phyloP scores from a whole-genome alignment of 2,329 filamentous ascomycete genomes.

The Fusarium concolor region DNA sequence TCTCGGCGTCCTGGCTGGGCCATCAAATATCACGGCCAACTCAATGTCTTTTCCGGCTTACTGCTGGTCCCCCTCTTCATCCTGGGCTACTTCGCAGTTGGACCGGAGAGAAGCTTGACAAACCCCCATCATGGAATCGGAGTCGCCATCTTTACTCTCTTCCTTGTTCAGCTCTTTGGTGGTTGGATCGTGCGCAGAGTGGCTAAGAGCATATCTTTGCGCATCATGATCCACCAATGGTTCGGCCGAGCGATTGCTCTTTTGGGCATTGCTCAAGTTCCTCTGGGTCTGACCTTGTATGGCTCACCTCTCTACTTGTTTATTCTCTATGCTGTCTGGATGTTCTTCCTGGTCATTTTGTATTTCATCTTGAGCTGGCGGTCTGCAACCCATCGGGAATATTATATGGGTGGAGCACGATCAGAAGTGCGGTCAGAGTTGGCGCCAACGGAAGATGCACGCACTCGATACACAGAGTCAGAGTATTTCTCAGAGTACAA shows the following conservation, averaged over 20 bases:
- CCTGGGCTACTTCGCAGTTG: slow-evolving; percentile 82
- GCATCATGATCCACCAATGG: slow-evolving; percentile 85
- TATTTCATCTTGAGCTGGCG: slow-evolving; percentile 86
- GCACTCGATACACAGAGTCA: slow-evolving; percentile 54
- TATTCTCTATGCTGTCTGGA: slow-evolving; percentile 85
- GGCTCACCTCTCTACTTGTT: slow-evolving; percentile 89
- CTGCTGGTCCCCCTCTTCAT: slow-evolving; percentile 78
- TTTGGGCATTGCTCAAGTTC: slow-evolving; percentile 86
- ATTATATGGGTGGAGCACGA: slow-evolving; percentile 68
- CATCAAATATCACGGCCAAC: slow-evolving; percentile 77
- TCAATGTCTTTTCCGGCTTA: slow-evolving; percentile 76
- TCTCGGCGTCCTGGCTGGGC: slow-evolving; percentile 69
- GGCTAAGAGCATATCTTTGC: slow-evolving; percentile 60
- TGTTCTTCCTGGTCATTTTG: slow-evolving; percentile 74
- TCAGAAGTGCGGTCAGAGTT: slow-evolving; percentile 61
- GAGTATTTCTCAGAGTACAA: slow-evolving; percentile 54
- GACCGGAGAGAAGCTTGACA: slow-evolving; percentile 74
- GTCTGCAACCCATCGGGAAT: slow-evolving; percentile 65
- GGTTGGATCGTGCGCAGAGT: slow-evolving; percentile 72
- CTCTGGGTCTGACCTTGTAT: slow-evolving; percentile 89
- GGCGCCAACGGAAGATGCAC: slow-evolving; percentile 57
- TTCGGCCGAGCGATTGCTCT: slow-evolving; percentile 81
- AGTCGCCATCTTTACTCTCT: slow-evolving; percentile 78
- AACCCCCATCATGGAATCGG: slow-evolving; percentile 91
- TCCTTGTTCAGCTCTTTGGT: slow-evolving; percentile 77